Conservation (phyloP, 1,284 basidiomycete species). For the Amylostereum areolatum region DNA sequence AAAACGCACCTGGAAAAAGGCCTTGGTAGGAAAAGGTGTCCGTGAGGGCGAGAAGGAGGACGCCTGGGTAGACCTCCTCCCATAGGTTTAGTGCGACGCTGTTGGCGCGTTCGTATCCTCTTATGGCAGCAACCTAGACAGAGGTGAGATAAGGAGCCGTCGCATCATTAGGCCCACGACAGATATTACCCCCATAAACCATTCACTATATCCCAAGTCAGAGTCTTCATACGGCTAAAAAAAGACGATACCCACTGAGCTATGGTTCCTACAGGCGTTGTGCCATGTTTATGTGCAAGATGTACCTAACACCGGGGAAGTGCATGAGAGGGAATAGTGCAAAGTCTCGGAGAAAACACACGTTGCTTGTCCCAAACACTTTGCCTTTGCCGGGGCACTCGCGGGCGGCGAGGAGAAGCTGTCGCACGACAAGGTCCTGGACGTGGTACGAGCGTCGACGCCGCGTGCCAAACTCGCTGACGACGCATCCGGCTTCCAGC, state of each 20-base stretch:
- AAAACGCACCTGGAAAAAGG: conserved; percentile 66
- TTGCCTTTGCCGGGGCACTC: conserved; percentile 50
- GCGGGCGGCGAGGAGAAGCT: conserved; percentile 59
- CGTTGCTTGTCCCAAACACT: conserved; percentile 86
- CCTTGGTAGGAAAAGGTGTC: conserved; percentile 88
- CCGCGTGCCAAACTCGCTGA: conserved; percentile 94
- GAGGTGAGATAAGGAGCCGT: not conserved
- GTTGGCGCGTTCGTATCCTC: conserved; percentile 78
- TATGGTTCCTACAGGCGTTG: conserved; percentile 78
- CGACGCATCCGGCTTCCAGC: conserved; percentile 64
- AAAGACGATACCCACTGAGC: conserved; percentile 63
- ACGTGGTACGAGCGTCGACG: conserved; percentile 75
- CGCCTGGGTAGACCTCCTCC: conserved; percentile 69
- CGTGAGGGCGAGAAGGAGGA: conserved; percentile 70
- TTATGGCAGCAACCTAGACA: conserved; percentile 67
- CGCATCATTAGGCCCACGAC: too few relatives aligned
- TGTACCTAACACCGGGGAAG: conserved; percentile 47
- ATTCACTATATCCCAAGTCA: conserved; percentile 53
- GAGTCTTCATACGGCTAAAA: not conserved
- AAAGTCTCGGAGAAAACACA: conserved; percentile 22
- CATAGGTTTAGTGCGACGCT: conserved; percentile 73
- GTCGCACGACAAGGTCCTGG: conserved; percentile 77
- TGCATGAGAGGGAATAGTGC: not conserved
- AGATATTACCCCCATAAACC: conserved; percentile 84
- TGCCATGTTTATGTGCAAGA: conserved; percentile 69